Base-by-base conservation (phyloP, 495 filamentous ascomycete species). In the Neurospora sp. region DNA sequence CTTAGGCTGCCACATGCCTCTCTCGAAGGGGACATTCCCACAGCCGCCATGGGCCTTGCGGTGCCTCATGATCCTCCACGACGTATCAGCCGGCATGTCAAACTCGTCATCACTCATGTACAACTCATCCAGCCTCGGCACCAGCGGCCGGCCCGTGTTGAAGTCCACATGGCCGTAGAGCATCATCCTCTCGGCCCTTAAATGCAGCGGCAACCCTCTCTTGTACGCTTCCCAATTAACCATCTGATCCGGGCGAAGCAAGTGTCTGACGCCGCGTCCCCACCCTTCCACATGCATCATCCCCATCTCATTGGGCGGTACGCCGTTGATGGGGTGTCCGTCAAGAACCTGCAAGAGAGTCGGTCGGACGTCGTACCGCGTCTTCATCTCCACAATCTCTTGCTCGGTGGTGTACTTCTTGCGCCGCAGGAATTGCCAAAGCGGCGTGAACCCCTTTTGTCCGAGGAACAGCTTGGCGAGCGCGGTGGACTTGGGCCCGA, bases 201-300 rank as follows among this genome's bases (percentile, higher is more conserved):
- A 69, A 39, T 82, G 68, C 61, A 90, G 70, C 14, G 80, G 68
- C 68, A 91, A 70, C n/a, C 80, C 69, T 39, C 90, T 77, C 46
- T 82, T 79, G 0, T 83, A 72, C 10, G 82, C 73, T 76, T 92
- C 89, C 59, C 78, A 74, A 44, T 85, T 70, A 9, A 91, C 73
- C 72, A 91, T 74, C 76, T 91, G 83, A 77, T 92, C 89, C 5
- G 86, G 83, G 16, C 86, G 81, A 22, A 85, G 41, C 18, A 93
- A 80, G 69, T 81, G 80, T 2, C 70, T 76, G 7, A 37, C 61
- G 12, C 81, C 82, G 38, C 70, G 73, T 22, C 85, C 85, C 85
- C 86, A 89, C 12, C 85, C 85, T 73, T 88, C 88, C 41, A 78
- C 81, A 75, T 86, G 86, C 69, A 81, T 73, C 20, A 73, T 78